Evolutionary conservation across 208 protist species (phyloP).

Genomic region (Balamuthia mandrillaris): DNA sequence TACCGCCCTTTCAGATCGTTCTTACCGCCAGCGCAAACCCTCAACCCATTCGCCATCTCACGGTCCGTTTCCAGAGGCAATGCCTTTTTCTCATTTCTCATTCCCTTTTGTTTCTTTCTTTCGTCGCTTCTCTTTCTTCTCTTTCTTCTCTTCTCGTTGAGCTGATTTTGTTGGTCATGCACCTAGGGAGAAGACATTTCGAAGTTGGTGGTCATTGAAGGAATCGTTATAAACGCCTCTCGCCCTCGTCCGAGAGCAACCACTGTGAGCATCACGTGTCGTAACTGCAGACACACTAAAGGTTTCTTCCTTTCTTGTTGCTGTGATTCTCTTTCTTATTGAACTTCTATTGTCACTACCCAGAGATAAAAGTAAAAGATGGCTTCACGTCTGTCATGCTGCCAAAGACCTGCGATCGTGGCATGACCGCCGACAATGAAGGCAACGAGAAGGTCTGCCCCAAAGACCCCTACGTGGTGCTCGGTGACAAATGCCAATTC

Average conservation of each 20-base stretch:
- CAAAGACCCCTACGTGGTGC: constrained; percentile 64
- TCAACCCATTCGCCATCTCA: constrained; percentile 45
- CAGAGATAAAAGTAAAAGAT: neutral
- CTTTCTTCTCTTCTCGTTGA: neutral
- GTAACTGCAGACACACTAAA: constrained; percentile 29
- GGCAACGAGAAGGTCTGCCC: constrained; percentile 45
- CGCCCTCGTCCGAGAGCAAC: constrained; percentile 40
- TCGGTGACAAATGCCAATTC: constrained; percentile 59
- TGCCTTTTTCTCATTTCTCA: neutral
- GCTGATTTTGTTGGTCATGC: neutral
- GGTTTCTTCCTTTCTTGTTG: neutral
- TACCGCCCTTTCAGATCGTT: constrained; percentile 50
- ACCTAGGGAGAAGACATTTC: constrained; percentile 35
- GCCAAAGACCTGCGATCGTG: constrained; percentile 6
- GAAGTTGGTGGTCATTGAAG: constrained; percentile 48
- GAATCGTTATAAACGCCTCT: constrained; percentile 59
- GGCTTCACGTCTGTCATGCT: neutral
- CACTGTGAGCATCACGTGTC: neutral
- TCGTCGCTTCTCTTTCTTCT: neutral
- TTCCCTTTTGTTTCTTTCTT: neutral
- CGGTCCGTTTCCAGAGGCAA: neutral
- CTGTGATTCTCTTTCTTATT: neutral
- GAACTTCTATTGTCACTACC: neutral
- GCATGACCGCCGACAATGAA: neutral
- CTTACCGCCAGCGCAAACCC: constrained; percentile 24